Base-by-base conservation (phyloP, 805 yeast species). In the Yarrowia sp. region DNA sequence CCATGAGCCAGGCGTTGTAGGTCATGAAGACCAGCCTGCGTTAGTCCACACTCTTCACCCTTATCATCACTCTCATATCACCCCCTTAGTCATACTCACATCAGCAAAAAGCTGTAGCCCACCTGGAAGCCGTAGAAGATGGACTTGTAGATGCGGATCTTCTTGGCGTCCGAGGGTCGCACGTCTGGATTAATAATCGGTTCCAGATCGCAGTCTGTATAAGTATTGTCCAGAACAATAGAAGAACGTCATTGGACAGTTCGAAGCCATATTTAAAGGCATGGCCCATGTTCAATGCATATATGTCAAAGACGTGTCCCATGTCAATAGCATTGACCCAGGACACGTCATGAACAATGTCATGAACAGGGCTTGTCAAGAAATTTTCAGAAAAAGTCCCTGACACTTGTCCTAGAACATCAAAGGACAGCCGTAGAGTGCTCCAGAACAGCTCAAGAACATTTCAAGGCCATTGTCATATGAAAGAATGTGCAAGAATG, bases 1-100 rank as follows among this genome's bases (percentile, higher is more conserved):
- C 49, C 94, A 88, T 88, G 32, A 85, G 80, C 92, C 92, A 89
- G 12, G 93, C 78, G 70, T 88, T 88, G 72, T 87, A 89, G 6
- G 93, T 87, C 96, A 89, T 89, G 67, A 88, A 89, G 0, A 90
- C 82, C 66, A 88, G 80, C 96, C 89, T 88, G 68, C 85, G 74
- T 76, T 84, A 74, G 46, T 65, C 65, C 13, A 24, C 27, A 24
- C 27, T 6, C 27, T 8, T 24, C 5, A 8, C 7, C 27, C 7
- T 24, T 24, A 6, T 24, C 8, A 8, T 24, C 27, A 24, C 27
- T 24, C 10, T 27, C n/a, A n/a, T n/a, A n/a, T n/a, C 22, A 42
- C 16, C 21, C 19, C 16, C n/a, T 3, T 18, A 18, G 6, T 7
- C 18, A 29, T 18, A 62, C 73, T 64, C 61, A 70, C 75, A 73